A percentile compares a stretch with the other conserved stretches of the same genome.
phyloP scores from a whole-genome alignment of 805 yeast species.

The Teunomyces stri region DNA sequence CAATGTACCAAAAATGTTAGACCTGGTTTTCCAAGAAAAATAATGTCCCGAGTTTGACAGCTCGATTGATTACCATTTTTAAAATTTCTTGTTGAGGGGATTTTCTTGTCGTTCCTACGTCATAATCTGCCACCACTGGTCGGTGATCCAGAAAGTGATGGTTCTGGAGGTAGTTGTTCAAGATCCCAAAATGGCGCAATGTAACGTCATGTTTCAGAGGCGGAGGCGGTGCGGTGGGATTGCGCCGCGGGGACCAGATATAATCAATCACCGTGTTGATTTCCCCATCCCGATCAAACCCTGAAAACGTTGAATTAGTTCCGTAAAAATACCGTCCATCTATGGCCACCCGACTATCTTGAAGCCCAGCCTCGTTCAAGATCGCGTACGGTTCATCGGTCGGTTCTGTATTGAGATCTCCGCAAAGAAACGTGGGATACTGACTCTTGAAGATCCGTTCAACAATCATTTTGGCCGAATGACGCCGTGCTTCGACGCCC shows the following conservation, averaged over 20 bases:
- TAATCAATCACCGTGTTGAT: constrained; percentile 39
- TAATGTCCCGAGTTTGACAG: background rate
- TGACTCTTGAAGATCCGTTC: constrained; percentile 37
- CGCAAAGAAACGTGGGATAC: constrained; percentile 38
- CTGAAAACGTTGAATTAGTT: constrained; percentile 45
- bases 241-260: constrained; percentile 37
- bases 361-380: constrained; percentile 33
- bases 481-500: constrained; percentile 35
- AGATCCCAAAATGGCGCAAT: constrained; percentile 33
- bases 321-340: constrained; percentile 38
- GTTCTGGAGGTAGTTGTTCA: constrained; percentile 32
- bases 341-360: constrained; percentile 36
- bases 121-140: constrained; percentile 31
- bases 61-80: background rate
- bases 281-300: constrained; percentile 37
- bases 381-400: constrained; percentile 40
- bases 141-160: constrained; percentile 42
- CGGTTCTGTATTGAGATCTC: constrained; percentile 44
- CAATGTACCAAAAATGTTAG: background rate
- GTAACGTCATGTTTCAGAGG: too few relatives aligned
- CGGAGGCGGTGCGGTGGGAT: constrained; percentile 1
- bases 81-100: background rate
- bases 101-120: constrained; percentile 2
- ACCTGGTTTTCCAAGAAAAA: background rate
- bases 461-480: constrained; percentile 34